Evolutionary conservation across 306 rosid genomes (phyloP).

Genomic region (barrel medic (Medicago truncatula)): MtrunA17r5.0-ANR NC_053049.1:46385001-46385500

Average conservation of each 20-base stretch:
- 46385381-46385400: conserved; percentile 45
- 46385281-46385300: conserved; percentile 74
- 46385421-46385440: conserved; percentile 45
- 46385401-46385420: conserved; percentile 38
- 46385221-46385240: conserved; percentile 87
- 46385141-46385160: conserved; percentile 65
- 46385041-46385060: conserved; percentile 33
- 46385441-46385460: conserved; percentile 29
- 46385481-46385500: not conserved
- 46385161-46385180: conserved; percentile 88
- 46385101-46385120: conserved; percentile 33
- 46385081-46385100: conserved; percentile 32
- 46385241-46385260: conserved; percentile 75
- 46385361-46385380: conserved; percentile 47
- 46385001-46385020: conserved; percentile 73
- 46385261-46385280: conserved; percentile 85
- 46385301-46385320: conserved; percentile 84
- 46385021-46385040: conserved; percentile 31
- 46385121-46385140: conserved; percentile 79
- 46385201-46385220: conserved; percentile 88
- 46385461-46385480: conserved; percentile 28
- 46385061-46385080: conserved; percentile 28
- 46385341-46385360: conserved; percentile 52
- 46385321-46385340: conserved; percentile 88
- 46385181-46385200: conserved; percentile 82